Conservation (phyloP, 768 basidiomycete species). For the Leccinum pellstonianum region DNA sequence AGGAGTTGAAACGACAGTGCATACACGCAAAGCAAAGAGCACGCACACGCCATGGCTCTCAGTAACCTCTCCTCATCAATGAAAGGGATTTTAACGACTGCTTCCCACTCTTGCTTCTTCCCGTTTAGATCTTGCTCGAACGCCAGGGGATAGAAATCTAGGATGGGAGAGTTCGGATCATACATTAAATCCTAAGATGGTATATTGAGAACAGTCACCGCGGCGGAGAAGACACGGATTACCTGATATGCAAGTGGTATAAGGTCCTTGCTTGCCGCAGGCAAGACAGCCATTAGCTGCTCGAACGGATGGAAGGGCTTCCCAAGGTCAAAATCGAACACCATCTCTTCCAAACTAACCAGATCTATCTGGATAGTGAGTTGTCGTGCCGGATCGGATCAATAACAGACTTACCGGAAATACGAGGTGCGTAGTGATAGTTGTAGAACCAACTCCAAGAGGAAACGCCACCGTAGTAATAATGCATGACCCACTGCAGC, state of each 20-base stretch:
- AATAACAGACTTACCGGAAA: slow-evolving; percentile 64
- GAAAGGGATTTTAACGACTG: slow-evolving; percentile 97
- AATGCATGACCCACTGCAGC: slow-evolving; percentile 98
- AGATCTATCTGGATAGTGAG: slow-evolving; percentile 44
- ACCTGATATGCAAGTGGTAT: slow-evolving; percentile 88
- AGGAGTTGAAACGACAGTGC: neutral
- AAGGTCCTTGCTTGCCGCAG: slow-evolving; percentile 84
- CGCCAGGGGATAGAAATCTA: slow-evolving; percentile 91
- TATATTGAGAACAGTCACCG: slow-evolving; percentile 1
- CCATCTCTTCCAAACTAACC: slow-evolving; percentile 65
- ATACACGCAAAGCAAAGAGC: neutral
- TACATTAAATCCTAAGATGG: slow-evolving; percentile 80
- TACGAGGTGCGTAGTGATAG: slow-evolving; percentile 96
- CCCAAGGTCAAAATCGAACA: slow-evolving; percentile 85
- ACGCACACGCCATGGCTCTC: slow-evolving; percentile 73
- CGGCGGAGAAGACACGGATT: neutral
- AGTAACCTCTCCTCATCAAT: slow-evolving; percentile 81
- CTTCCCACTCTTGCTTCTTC: slow-evolving; percentile 99
- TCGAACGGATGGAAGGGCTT: slow-evolving; percentile 90
- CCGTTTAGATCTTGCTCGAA: slow-evolving; percentile 96
- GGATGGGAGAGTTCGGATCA: slow-evolving; percentile 77
- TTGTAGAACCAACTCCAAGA: slow-evolving; percentile 99
- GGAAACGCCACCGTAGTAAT: slow-evolving; percentile 96
- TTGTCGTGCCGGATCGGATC: neutral
- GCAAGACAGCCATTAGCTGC: slow-evolving; percentile 97